Conservation (phyloP, 108 stramenopile species). For the Nitzschia inconspicua region DNA sequence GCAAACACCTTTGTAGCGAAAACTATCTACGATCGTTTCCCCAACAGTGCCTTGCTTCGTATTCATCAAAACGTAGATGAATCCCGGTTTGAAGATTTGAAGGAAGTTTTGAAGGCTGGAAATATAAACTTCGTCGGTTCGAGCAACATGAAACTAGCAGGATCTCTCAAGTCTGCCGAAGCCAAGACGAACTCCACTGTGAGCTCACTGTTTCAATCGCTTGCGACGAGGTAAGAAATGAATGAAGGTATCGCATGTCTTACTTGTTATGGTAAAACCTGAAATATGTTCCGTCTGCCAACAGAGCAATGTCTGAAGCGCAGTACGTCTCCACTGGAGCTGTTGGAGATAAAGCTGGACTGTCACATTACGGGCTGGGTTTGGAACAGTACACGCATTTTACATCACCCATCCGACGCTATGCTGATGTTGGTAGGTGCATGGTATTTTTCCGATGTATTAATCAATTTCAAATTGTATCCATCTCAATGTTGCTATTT, state of each 20-base stretch:
- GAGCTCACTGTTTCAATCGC: conserved; percentile 55
- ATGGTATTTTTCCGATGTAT: no score
- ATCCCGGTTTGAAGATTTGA: conserved; percentile 65
- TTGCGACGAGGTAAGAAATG: conserved; percentile 47
- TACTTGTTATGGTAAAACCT: not conserved
- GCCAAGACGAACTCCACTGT: conserved; percentile 29
- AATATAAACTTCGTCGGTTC: conserved; percentile 53
- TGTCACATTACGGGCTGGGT: conserved; percentile 82
- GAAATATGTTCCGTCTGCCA: not conserved
- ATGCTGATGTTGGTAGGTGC: conserved; percentile 52
- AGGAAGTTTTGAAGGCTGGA: conserved; percentile 56
- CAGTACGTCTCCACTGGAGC: conserved; percentile 69
- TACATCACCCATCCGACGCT: conserved; percentile 82
- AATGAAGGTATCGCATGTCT: not conserved
- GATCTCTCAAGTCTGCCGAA: conserved; percentile 38
- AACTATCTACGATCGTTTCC: conserved; percentile 41
- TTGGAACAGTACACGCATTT: conserved; percentile 83
- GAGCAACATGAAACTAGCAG: conserved; percentile 37
- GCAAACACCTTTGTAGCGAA: conserved; percentile 68
- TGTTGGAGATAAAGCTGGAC: conserved; percentile 7
- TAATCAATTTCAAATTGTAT: no score
- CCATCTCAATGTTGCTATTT: no score
- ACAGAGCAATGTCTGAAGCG: conserved; percentile 83
- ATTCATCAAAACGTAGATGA: conserved; percentile 45
- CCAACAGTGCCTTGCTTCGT: conserved; percentile 64